These are phyloP conservation scores for Picochlorum sp. DNA, from an alignment of 139 green algal species.

Conservation along the genomic window DNA sequence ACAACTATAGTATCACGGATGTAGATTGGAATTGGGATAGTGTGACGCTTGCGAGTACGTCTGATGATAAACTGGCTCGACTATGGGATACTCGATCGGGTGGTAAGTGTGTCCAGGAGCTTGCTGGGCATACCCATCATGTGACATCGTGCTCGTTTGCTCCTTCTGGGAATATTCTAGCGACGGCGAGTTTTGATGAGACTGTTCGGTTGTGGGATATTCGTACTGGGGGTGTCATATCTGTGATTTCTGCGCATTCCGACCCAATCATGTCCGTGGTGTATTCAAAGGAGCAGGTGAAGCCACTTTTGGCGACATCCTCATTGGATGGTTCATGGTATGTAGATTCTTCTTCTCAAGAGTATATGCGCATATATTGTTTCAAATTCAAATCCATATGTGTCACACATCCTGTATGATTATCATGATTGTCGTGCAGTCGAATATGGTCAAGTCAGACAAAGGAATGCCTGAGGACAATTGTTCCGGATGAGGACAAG, in stretches of 20 bases:
- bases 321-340: conserved; percentile 58
- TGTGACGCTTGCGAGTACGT: conserved; percentile 50
- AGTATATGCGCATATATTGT: too few relatives aligned
- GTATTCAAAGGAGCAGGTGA: conserved; percentile 64
- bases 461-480: conserved; percentile 74
- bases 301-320: conserved; percentile 62
- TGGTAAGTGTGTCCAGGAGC: conserved; percentile 40
- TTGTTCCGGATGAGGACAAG: conserved; percentile 45
- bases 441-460: conserved; percentile 45
- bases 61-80: conserved; percentile 49
- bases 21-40: conserved; percentile 63
- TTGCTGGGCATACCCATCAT: conserved; percentile 77
- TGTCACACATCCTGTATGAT: background rate
- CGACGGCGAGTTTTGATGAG: conserved; percentile 85
- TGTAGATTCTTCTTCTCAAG: conserved; percentile 36
- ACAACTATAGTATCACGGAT: conserved; percentile 65
- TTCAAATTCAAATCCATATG: too few relatives aligned
- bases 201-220: conserved; percentile 82
- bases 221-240: conserved; percentile 45
- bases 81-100: conserved; percentile 54
- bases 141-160: conserved; percentile 80
- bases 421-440: background rate
- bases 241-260: conserved; percentile 73
- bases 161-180: conserved; percentile 62
- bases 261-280: conserved; percentile 78